Percentiles rank a stretch among this genome's conserved stretches.
These are phyloP conservation scores for Clarireedia paspali DNA, from an alignment of 2,329 filamentous ascomycete genomes.

Conservation along the genomic window DNA sequence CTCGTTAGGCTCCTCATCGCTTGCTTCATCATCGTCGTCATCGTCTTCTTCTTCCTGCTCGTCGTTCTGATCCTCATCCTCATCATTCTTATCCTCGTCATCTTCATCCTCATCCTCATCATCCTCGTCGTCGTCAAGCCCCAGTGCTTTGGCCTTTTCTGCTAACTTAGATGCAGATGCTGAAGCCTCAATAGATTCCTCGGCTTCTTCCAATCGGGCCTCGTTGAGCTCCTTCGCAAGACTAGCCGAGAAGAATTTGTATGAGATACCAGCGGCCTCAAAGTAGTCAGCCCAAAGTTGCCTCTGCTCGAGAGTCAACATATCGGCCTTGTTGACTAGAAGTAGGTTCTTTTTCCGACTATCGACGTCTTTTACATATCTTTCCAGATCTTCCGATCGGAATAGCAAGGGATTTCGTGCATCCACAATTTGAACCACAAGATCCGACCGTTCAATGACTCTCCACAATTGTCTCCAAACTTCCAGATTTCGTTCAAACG, in stretches of 20 bases:
- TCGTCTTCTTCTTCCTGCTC: constrained; percentile 25
- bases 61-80: constrained; percentile 21
- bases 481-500: constrained; percentile 93
- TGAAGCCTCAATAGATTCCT: constrained; percentile 11
- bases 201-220: constrained; percentile 40
- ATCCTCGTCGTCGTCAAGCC: constrained; percentile 31
- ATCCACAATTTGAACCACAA: constrained; percentile 97
- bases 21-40: constrained; percentile 27
- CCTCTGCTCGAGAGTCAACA: constrained; percentile 88
- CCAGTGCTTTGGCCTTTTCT: constrained; percentile 34
- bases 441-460: constrained; percentile 91
- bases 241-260: constrained; percentile 92
- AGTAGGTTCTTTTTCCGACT: constrained; percentile 82
- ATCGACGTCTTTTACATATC: constrained; percentile 90
- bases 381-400: constrained; percentile 85
- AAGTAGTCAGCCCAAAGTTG: constrained; percentile 83
- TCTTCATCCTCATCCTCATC: constrained; percentile 25
- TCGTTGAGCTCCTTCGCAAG: constrained; percentile 87
- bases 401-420: constrained; percentile 91
- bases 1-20: constrained; percentile 25
- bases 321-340: constrained; percentile 97
- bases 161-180: constrained; percentile 16
- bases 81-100: background rate
- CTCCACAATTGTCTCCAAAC: constrained; percentile 98
- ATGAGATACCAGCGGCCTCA: constrained; percentile 70